phyloP scores from a whole-genome alignment of 2,329 filamentous ascomycete species.

The Ophiostoma ips region DNA sequence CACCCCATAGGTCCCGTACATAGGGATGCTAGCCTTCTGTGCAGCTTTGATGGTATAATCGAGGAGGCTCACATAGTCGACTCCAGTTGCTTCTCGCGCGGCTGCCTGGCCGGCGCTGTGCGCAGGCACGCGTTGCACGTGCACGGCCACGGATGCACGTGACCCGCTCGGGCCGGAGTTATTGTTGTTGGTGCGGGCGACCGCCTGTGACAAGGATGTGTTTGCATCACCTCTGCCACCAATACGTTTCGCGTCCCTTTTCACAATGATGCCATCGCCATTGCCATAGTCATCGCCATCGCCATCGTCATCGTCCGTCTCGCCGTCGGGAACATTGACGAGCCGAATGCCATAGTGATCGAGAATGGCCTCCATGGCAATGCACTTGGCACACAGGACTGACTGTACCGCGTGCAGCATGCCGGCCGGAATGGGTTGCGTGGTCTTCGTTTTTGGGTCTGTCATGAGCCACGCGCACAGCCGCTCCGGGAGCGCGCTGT shows the following conservation, averaged over 20 bases:
- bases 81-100: not conserved
- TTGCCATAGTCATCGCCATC: too few relatives aligned
- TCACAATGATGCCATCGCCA: too few relatives aligned
- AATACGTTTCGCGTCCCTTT: too few relatives aligned
- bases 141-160: too few relatives aligned
- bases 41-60: not conserved
- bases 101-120: not conserved
- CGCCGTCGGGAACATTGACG: not conserved
- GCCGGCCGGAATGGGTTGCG: not conserved
- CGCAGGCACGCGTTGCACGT: not conserved
- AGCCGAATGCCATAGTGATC: not conserved
- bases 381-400: not conserved
- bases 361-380: not conserved
- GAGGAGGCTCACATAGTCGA: not conserved
- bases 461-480: slow-evolving; percentile 25
- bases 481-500: slow-evolving; percentile 15
- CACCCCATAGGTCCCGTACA: not conserved
- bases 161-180: not conserved
- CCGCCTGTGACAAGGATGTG: too few relatives aligned
- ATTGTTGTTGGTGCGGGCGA: not conserved
- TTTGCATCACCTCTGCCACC: too few relatives aligned
- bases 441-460: not conserved
- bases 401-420: not conserved
- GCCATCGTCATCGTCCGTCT: not conserved
- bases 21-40: not conserved